Percentiles rank a stretch among this genome's conserved stretches.
Conservation (phyloP, 2,329 filamentous ascomycete genomes). For the Cordyceps militaris region DNA sequence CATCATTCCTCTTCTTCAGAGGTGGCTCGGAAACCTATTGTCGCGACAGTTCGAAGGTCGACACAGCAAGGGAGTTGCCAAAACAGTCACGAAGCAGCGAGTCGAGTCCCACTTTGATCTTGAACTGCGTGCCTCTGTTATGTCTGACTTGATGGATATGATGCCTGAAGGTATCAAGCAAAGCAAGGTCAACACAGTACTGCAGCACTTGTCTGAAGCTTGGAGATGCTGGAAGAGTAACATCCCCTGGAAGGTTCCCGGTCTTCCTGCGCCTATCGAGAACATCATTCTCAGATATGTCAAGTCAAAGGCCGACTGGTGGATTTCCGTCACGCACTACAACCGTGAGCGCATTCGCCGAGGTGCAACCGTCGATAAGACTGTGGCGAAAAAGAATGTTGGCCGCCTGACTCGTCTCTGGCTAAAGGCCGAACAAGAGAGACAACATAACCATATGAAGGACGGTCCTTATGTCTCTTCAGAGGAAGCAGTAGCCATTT, state of each 20-base stretch:
- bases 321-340: constrained; percentile 98
- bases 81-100: constrained; percentile 98
- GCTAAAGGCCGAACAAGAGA: constrained; percentile 96
- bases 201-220: constrained; percentile 94
- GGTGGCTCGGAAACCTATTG: constrained; percentile 94
- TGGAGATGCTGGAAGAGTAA: constrained; percentile 99
- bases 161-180: constrained; percentile 99
- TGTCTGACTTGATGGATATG: constrained; percentile 99
- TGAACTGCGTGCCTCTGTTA: constrained; percentile 93
- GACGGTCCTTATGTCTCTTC: constrained; percentile 97
- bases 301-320: constrained; percentile 99
- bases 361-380: constrained; percentile 97
- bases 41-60: constrained; percentile 97
- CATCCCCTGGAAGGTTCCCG: constrained; percentile 98
- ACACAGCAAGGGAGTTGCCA: constrained; percentile 97
- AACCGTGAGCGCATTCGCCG: constrained; percentile 94
- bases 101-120: constrained; percentile 98
- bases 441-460: constrained; percentile 99
- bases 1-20: constrained; percentile 91
- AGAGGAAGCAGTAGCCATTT: constrained; percentile 96
- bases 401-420: constrained; percentile 89
- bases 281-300: constrained; percentile 98
- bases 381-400: constrained; percentile 97
- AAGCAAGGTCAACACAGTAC: constrained; percentile 96
- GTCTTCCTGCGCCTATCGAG: constrained; percentile 91